phyloP scores from a whole-genome alignment of 164 flowering plant genomes.

The Stephania yunnanensis region DNA sequence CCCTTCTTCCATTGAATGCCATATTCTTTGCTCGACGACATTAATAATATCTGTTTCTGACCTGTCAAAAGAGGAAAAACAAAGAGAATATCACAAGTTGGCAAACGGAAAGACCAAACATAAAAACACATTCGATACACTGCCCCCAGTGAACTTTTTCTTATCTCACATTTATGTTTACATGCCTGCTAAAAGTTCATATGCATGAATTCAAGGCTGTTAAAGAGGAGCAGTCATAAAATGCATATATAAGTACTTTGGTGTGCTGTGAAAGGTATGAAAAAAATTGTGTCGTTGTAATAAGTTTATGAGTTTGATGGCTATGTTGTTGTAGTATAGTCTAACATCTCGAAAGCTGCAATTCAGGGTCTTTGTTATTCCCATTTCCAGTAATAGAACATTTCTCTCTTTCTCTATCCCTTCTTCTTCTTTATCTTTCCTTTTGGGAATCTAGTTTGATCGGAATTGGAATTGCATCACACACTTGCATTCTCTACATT shows the following conservation, averaged over 20 bases:
- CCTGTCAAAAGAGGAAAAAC: slow-evolving; percentile 32
- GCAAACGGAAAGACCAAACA: no score
- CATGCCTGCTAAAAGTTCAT: not conserved
- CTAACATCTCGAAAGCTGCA: not conserved
- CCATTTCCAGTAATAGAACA: no score
- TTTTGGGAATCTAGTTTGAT: not conserved
- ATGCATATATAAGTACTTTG: no score
- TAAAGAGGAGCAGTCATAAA: no score
- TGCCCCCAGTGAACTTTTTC: no score
- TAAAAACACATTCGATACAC: no score
- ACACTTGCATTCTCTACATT: no score
- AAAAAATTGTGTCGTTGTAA: not conserved
- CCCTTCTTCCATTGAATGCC: no score
- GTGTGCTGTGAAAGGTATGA: no score
- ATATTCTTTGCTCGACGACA: slow-evolving; percentile 89
- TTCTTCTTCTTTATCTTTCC: not conserved
- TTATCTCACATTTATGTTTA: not conserved
- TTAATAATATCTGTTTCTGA: slow-evolving; percentile 83
- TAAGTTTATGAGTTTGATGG: not conserved
- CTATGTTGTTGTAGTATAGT: no score
- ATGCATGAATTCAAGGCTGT: not conserved
- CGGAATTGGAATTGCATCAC: not conserved
- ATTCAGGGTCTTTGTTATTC: no score
- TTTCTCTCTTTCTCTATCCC: no score
- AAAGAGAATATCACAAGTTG: not conserved